phyloP scores from a whole-genome alignment of 805 yeast species.

The Ogataea ramenticola region DNA sequence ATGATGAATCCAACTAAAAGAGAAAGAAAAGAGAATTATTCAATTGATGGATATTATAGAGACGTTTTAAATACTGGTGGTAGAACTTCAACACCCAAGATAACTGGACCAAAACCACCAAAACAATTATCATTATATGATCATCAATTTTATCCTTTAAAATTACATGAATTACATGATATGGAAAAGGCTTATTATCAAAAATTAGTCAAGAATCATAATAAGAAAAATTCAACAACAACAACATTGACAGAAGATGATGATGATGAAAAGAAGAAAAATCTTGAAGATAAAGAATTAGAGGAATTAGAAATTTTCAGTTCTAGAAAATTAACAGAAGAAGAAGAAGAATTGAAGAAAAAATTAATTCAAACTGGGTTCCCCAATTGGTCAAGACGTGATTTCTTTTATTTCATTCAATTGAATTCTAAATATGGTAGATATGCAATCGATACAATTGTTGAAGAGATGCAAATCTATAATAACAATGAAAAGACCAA shows the following conservation, averaged over 20 bases:
- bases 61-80: constrained; percentile 60
- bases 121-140: constrained; percentile 77
- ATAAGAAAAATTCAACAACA: constrained; percentile 12
- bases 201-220: constrained; percentile 53
- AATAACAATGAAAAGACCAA: constrained; percentile 57
- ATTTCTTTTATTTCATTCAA: constrained; percentile 75
- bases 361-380: constrained; percentile 62
- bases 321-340: constrained; percentile 77
- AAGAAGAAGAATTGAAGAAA: constrained; percentile 60
- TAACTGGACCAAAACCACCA: constrained; percentile 73
- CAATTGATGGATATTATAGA: constrained; percentile 68
- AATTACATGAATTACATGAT: constrained; percentile 68
- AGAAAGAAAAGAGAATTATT: constrained; percentile 78
- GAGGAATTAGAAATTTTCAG: constrained; percentile 69
- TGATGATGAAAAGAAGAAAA: constrained; percentile 29
- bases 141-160: constrained; percentile 85
- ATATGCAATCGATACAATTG: constrained; percentile 60
- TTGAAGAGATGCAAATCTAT: constrained; percentile 48
- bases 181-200: constrained; percentile 74
- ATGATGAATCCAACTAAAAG: constrained; percentile 81
- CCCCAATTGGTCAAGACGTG: constrained; percentile 79
- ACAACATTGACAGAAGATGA: constrained; percentile 27
- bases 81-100: constrained; percentile 33
- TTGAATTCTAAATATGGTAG: constrained; percentile 77
- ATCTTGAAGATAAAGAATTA: constrained; percentile 26